Percentiles rank a stretch among this genome's conserved stretches.
These are phyloP conservation scores for Serendipita sp. DNA, from an alignment of 768 basidiomycete genomes.

Conservation along the genomic window DNA sequence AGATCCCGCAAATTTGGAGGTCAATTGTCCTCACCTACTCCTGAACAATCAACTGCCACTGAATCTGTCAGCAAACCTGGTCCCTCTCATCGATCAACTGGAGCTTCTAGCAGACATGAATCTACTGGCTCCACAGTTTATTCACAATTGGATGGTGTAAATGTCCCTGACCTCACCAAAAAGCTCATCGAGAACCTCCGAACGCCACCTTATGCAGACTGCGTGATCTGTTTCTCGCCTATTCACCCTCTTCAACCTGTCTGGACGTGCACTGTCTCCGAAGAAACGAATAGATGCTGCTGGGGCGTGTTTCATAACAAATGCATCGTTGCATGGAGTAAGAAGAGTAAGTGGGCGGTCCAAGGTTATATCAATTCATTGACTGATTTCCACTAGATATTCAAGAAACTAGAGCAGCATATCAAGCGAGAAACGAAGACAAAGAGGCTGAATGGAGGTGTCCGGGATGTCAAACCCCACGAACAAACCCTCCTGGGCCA, in stretches of 20 bases:
- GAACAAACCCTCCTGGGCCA: constrained; percentile 44
- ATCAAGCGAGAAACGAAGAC: constrained; percentile 28
- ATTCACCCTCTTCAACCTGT: constrained; percentile 66
- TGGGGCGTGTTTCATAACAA: constrained; percentile 85
- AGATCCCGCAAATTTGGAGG: constrained; percentile 1
- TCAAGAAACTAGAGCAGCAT: constrained; percentile 41
- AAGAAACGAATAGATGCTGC: constrained; percentile 50
- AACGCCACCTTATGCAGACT: constrained; percentile 59
- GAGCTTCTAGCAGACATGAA: neutral
- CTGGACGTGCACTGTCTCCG: constrained; percentile 72
- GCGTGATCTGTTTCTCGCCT: constrained; percentile 66
- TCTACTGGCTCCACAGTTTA: neutral
- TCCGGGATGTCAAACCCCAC: constrained; percentile 76
- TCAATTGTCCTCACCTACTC: neutral
- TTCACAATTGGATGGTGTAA: neutral
- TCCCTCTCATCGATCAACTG: neutral
- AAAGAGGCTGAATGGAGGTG: constrained; percentile 75
- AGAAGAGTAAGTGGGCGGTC: constrained; percentile 31
- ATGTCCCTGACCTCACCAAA: constrained; percentile 45
- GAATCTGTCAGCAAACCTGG: neutral
- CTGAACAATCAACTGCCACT: neutral
- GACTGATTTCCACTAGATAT: constrained; percentile 32
- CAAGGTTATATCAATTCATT: constrained; percentile 6
- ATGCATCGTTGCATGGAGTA: constrained; percentile 80
- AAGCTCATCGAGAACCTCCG: constrained; percentile 48